These are phyloP conservation scores for Xylaria scruposa DNA, from an alignment of 495 filamentous ascomycete genomes.

Conservation along the genomic window DNA sequence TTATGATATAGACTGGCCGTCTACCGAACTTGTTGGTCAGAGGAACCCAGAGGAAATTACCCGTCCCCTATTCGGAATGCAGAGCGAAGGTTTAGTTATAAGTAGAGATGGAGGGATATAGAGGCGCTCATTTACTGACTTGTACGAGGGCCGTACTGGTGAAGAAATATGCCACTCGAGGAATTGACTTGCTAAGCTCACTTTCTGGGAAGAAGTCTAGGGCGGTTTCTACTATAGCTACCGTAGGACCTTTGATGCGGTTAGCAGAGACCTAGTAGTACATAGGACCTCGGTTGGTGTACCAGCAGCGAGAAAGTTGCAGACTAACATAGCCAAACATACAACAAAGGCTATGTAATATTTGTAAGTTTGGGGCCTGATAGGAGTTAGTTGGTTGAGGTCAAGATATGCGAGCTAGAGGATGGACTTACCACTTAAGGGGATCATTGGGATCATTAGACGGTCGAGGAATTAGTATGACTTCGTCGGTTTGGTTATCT, in stretches of 20 bases:
- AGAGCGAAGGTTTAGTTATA: not conserved
- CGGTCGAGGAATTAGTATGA: constrained; percentile 63
- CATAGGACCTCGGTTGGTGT: not conserved
- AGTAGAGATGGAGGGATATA: not conserved
- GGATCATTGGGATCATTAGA: constrained; percentile 68
- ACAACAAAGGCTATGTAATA: constrained; percentile 57
- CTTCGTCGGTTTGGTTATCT: constrained; percentile 55
- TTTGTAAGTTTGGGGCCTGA: constrained; percentile 54
- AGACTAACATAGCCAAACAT: constrained; percentile 60
- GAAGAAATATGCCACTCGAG: constrained; percentile 60
- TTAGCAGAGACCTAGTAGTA: not conserved
- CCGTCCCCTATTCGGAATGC: constrained; percentile 48
- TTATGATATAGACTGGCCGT: constrained; percentile 58
- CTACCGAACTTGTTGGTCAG: constrained; percentile 62
- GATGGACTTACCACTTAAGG: constrained; percentile 52
- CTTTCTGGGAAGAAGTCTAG: constrained; percentile 53
- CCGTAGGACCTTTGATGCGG: constrained; percentile 44
- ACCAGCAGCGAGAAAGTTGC: constrained; percentile 62
- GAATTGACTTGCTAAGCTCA: constrained; percentile 42
- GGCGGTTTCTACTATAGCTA: constrained; percentile 57
- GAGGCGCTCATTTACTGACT: constrained; percentile 5
- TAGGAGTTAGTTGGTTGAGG: not conserved
- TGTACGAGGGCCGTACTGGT: constrained; percentile 49
- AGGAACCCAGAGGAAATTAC: constrained; percentile 64
- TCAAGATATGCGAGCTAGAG: constrained; percentile 3